Base-by-base conservation (phyloP, 2,329 filamentous ascomycete species). In the Fusarium caatingaense region DNA sequence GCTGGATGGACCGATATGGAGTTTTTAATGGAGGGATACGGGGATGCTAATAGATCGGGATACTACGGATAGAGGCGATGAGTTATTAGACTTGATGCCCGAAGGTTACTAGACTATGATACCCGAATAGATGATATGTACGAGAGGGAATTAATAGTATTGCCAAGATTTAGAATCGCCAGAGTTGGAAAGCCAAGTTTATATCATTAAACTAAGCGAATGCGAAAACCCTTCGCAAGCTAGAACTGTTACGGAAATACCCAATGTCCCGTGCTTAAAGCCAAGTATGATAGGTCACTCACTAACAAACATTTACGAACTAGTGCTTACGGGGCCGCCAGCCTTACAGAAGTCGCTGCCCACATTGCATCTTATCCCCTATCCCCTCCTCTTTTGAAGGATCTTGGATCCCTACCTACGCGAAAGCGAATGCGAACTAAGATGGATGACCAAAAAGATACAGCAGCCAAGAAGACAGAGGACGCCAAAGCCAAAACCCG, bases 1-100 rank as follows among this genome's bases (percentile, higher is more conserved):
- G 53, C 69, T n/a, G 70, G 72, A n/a, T 72, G 70, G 70, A 51
- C 71, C 20, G 70, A 71, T 23, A 73, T 72, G 70, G 70, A 72
- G 28, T 28, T 73, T 32, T 37, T 72, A 12, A 61, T 73, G 66
- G 70, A 59, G 15, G 66, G 64, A 1, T 73, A 63, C 45, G 64
- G 70, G 6, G 69, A 65, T 1, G 48, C 68, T 23, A 40, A 28
- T 1, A 62, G 56, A 23, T 34, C 45, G 0, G 45, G 49, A 12
- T 64, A 55, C 21, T 63, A 63, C 18, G 46, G n/a, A 25, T 6
- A 5, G 15, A 21, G 28, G 18, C 37, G 1, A 8, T 25, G 5
- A 3, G 20, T 44, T 53, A 42, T 28, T 16, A 18, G 23, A 41
- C 32, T n/a, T 30, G 28, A 30, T 30, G 28, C 28, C 28, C 28